Conservation (phyloP, 306 rosid genomes). For the Inga leiocalycina region DNA sequence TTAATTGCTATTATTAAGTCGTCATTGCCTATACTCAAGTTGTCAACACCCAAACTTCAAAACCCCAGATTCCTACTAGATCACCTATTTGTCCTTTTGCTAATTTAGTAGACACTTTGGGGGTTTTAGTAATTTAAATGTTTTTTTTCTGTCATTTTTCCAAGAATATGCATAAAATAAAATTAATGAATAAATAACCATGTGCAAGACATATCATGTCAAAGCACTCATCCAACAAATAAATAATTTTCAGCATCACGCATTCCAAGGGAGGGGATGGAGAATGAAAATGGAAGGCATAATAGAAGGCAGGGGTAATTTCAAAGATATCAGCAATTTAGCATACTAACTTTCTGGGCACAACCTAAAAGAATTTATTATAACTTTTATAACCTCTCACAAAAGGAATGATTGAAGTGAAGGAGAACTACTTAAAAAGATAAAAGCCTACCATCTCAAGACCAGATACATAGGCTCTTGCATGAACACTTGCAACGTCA, state of each 20-base stretch:
- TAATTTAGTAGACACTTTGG: too few relatives aligned
- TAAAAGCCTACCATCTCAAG: conserved; percentile 77
- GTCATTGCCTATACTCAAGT: too few relatives aligned
- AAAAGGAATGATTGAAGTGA: conserved; percentile 8
- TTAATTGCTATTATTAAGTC: too few relatives aligned
- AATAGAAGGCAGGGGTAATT: background rate
- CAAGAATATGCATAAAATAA: conserved; percentile 5
- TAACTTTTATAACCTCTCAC: conserved; percentile 12
- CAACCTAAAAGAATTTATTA: background rate
- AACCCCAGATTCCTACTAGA: too few relatives aligned
- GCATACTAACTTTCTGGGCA: conserved; percentile 1
- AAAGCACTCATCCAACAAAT: conserved; percentile 2
- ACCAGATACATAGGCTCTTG: conserved; percentile 72
- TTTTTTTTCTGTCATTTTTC: too few relatives aligned
- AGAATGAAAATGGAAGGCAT: conserved; percentile 9
- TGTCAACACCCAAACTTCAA: too few relatives aligned
- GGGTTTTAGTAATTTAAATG: too few relatives aligned
- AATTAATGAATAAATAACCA: conserved; percentile 17
- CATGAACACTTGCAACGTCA: conserved; percentile 84
- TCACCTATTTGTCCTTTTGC: too few relatives aligned
- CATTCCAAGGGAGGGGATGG: background rate
- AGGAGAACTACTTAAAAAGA: background rate
- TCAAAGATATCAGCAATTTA: background rate
- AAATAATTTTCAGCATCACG: conserved; percentile 14
- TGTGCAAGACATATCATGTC: background rate